Evolutionary conservation across 2,329 filamentous ascomycete genomes (phyloP).

Genomic region (Stachybotrys chartarum): DNA sequence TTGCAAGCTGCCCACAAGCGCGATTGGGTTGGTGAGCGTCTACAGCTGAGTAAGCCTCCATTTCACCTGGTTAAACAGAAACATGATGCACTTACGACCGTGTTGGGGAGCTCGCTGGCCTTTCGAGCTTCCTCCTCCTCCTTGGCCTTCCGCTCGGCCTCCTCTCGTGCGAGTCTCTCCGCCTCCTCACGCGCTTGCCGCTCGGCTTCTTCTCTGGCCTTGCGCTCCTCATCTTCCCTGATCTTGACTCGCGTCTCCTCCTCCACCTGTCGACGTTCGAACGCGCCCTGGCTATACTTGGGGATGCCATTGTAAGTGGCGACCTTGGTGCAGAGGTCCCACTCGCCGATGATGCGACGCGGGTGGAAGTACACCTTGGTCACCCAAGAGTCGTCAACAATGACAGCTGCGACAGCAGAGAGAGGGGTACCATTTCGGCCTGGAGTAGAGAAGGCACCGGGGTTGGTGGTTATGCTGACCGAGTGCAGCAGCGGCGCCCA

Average conservation of each 20-base stretch:
- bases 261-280: neutral
- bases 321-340: neutral
- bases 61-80: neutral
- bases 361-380: slow-evolving; percentile 1
- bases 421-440: neutral
- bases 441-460: neutral
- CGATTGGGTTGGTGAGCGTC: neutral
- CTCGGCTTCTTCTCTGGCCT: neutral
- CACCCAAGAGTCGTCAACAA: slow-evolving; percentile 1
- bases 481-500: neutral
- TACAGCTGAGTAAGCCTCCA: neutral
- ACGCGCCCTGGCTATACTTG: neutral
- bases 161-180: neutral
- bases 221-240: neutral
- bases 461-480: neutral
- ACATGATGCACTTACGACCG: neutral
- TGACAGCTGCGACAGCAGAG: neutral
- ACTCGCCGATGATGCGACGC: slow-evolving; percentile 1
- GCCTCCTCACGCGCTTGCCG: neutral
- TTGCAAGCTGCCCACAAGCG: neutral
- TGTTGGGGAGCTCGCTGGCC: neutral
- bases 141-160: neutral
- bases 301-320: neutral
- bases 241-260: slow-evolving; percentile 1
- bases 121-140: neutral